These are phyloP conservation scores for Solanum pinnatisectum DNA, from an alignment of 257 asterid species.

Conservation along the genomic window DNA sequence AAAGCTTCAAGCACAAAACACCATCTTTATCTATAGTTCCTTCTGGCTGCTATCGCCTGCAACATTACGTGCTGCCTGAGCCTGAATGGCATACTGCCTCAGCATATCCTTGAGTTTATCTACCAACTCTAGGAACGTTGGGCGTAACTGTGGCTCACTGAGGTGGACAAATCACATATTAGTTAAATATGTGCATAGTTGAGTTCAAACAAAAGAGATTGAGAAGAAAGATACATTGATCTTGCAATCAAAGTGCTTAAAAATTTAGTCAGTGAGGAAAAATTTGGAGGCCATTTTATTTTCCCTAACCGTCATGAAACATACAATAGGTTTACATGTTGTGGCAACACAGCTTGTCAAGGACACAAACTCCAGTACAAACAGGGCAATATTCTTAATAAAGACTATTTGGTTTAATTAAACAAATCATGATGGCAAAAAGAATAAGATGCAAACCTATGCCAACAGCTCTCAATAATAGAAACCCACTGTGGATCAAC, in stretches of 20 bases:
- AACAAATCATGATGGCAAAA: neutral
- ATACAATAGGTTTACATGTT: neutral
- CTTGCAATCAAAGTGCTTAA: neutral
- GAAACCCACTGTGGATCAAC: conserved; percentile 74
- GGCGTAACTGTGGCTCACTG: conserved; percentile 72
- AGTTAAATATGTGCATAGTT: neutral
- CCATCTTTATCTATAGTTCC: conserved; percentile 18
- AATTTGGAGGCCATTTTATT: neutral
- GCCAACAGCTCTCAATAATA: conserved; percentile 88
- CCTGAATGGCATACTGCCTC: conserved; percentile 35
- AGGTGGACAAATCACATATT: conserved; percentile 6
- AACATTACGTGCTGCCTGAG: conserved; percentile 46
- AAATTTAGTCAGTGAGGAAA: neutral
- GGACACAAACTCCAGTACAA: neutral
- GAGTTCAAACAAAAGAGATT: neutral
- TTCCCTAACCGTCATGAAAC: neutral
- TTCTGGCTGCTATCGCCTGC: conserved; percentile 36
- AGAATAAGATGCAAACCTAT: conserved; percentile 33
- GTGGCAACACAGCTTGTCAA: neutral
- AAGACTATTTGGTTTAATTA: neutral
- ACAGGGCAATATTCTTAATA: neutral
- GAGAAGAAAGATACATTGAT: neutral
- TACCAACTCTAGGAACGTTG: conserved; percentile 67
- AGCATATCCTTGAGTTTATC: conserved; percentile 69
- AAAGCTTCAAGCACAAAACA: neutral